A percentile compares a stretch with the other conserved stretches of the same genome.
Conservation (phyloP, 78 protist species). For the Dictyostelium capitatum region DNA sequence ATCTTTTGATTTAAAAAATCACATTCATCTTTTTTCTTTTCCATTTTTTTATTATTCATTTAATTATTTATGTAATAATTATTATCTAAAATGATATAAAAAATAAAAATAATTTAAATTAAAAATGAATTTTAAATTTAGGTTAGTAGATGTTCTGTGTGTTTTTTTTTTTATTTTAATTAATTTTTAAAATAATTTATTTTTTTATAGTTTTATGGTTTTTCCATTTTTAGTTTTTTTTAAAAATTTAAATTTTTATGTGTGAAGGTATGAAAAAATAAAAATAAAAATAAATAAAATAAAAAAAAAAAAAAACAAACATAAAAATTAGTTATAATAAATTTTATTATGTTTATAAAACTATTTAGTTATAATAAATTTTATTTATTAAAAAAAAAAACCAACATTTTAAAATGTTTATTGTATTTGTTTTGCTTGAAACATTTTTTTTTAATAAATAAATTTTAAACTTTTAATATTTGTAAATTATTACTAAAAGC, state of each 20-base stretch:
- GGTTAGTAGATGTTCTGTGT: too few relatives aligned
- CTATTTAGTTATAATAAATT: too few relatives aligned
- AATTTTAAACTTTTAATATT: constrained; percentile 74
- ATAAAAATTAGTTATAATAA: too few relatives aligned
- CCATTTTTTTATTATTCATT: constrained; percentile 2
- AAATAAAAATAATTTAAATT: too few relatives aligned
- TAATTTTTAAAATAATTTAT: neutral
- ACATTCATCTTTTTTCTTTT: constrained; percentile 4
- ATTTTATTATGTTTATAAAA: too few relatives aligned
- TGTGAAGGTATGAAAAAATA: neutral
- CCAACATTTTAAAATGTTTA: neutral
- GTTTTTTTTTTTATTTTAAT: neutral
- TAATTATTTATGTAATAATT: neutral
- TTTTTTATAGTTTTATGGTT: neutral
- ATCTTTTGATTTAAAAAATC: constrained; percentile 21
- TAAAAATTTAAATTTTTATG: too few relatives aligned
- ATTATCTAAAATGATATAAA: neutral
- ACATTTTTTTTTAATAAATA: neutral
- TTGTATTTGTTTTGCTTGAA: neutral
- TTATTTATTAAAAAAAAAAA: neutral
- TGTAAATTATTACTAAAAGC: constrained; percentile 85
- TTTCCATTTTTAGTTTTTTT: too few relatives aligned
- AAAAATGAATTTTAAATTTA: too few relatives aligned
- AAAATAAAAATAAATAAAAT: neutral
- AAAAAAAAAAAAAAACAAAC: neutral